Conservation (phyloP, 2,329 filamentous ascomycete genomes). For the Fusarium longipes region DNA sequence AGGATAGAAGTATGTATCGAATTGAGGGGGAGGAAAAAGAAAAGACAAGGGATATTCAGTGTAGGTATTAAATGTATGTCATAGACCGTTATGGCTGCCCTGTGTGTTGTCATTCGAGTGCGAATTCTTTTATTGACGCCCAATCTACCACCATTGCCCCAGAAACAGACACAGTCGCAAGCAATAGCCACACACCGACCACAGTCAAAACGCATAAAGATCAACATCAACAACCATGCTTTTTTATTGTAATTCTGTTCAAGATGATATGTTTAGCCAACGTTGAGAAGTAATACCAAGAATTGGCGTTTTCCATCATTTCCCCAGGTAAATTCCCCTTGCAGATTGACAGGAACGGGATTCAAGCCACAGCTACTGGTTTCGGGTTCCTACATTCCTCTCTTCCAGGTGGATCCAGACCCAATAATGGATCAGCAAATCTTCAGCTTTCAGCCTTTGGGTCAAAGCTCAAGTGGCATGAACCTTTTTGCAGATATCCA, state of each 20-base stretch:
- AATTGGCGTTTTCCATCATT: not conserved
- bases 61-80: slow-evolving; percentile 19
- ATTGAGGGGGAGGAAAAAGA: slow-evolving; percentile 1
- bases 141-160: slow-evolving; percentile 46
- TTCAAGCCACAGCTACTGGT: slow-evolving; percentile 12
- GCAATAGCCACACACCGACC: slow-evolving; percentile 21
- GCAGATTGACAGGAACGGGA: not conserved
- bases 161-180: slow-evolving; percentile 48
- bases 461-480: slow-evolving; percentile 11
- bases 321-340: not conserved
- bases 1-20: slow-evolving; percentile 4
- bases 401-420: not conserved
- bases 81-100: slow-evolving; percentile 15
- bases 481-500: not conserved
- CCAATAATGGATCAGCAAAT: not conserved
- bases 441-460: slow-evolving; percentile 3
- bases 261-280: not conserved
- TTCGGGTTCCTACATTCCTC: slow-evolving; percentile 22
- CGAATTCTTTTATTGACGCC: slow-evolving; percentile 45
- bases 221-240: slow-evolving; percentile 11
- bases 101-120: slow-evolving; percentile 41
- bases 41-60: slow-evolving; percentile 14
- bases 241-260: not conserved
- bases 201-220: slow-evolving; percentile 18
- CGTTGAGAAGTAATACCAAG: not conserved